Base-by-base conservation (phyloP, 1,139 yeast genomes). In the Geotrichum siamense region DNA sequence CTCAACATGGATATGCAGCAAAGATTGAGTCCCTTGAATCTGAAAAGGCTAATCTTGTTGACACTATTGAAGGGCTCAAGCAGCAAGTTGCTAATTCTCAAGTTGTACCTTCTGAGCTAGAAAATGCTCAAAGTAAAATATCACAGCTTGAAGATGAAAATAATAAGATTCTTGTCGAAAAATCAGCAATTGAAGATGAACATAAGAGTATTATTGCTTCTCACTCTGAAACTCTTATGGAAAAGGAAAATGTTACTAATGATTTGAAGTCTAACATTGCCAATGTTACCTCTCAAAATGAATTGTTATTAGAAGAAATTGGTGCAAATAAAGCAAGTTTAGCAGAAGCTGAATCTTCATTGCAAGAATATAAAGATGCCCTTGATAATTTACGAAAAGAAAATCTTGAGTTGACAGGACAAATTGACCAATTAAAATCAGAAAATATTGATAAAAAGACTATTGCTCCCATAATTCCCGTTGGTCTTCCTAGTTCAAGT, bases 171-270 rank as follows among this genome's bases (percentile, higher is more conserved):
- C 29, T 43, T 9, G 43, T 41, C 5, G 49, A 47, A 9, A 34
- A 48, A 26, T 49, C 53, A 17, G 44, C 43, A 3, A 38, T 53
- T 16, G 47, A 51, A 8, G 39, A 47, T 33, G 41, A 43, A 10
- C 36, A 33, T 28, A 30, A 22, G 22, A 32, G 39, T 19, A 36
- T 25, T 15, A 17, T 20, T 2, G 15, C 41, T 16, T 38, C 41
- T 5, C 47, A 45, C 15, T 25, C 35, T n/a, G 29, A 29, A 21
- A 26, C 41, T 38, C 23, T 38, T 20, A 19, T 9, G 21, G 13
- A 19, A 9, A 39, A 32, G 32, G 39, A 43, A 6, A 30, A 29
- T 16, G 39, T 43, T 10, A 17, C 42, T 25, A 38, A 38, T 16
- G 27, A 33, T 6, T 13, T 33, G 26, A n/a, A 12, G 9, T 4